Percentiles rank a stretch among this genome's conserved stretches.
phyloP scores from a whole-genome alignment of 495 filamentous ascomycete species.

The Penicillium lividum region DNA sequence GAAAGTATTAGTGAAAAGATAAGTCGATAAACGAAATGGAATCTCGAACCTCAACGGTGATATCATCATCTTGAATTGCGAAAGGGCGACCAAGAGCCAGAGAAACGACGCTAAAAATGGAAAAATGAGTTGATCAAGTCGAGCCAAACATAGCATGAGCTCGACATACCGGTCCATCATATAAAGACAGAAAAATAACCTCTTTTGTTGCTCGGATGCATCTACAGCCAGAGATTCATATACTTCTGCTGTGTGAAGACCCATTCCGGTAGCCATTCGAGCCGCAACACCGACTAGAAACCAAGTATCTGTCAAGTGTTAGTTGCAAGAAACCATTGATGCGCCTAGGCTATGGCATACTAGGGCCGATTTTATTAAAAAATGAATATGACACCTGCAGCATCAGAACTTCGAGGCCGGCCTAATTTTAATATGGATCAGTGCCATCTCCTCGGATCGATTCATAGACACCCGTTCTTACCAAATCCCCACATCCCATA shows the following conservation, averaged over 20 bases:
- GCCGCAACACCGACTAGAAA: constrained; percentile 36
- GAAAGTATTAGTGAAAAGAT: neutral
- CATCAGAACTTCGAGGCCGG: constrained; percentile 40
- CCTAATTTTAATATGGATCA: constrained; percentile 15
- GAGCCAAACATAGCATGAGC: neutral
- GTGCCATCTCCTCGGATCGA: neutral
- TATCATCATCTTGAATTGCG: constrained; percentile 42
- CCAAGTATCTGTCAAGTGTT: constrained; percentile 30
- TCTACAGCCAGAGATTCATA: constrained; percentile 26
- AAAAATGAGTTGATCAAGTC: neutral
- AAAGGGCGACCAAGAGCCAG: constrained; percentile 42
- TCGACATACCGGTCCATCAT: constrained; percentile 45
- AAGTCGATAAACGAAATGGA: neutral
- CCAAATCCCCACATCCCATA: constrained; percentile 39
- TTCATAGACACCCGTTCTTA: constrained; percentile 8
- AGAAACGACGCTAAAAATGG: constrained; percentile 33
- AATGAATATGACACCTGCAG: constrained; percentile 46
- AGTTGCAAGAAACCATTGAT: neutral
- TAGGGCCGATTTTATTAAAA: constrained; percentile 45
- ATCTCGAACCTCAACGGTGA: constrained; percentile 32
- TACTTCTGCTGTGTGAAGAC: constrained; percentile 29
- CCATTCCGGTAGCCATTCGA: constrained; percentile 38
- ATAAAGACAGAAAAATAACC: constrained; percentile 44
- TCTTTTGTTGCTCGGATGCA: constrained; percentile 35
- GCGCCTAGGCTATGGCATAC: constrained; percentile 14